Evolutionary conservation across 495 filamentous ascomycete species (phyloP), one percentile per base, ranked within the genome.

Genomic region (Trichocladium uniseriatum): DNA sequence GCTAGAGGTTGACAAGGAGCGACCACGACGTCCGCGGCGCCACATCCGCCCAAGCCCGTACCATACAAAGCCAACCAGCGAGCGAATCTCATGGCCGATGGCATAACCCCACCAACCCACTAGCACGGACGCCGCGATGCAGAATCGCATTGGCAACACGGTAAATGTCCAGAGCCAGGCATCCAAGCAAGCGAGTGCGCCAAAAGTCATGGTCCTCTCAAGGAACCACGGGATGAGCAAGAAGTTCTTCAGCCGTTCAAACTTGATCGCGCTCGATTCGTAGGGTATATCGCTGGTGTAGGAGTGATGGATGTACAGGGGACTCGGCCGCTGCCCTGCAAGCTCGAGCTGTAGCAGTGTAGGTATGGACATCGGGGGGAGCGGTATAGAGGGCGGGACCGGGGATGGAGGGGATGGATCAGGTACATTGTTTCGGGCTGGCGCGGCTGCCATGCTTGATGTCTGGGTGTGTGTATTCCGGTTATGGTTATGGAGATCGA

Each of bases 101-200:
- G 84, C 79, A 22, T 78, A 68, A 3, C 62, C 68, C 84, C 84
- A 89, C 68, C 86, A 96, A 46, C 75, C 76, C 2, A 79, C 63
- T 24, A 97, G 67, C 2, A 97, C 80, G 2, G 81, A 78, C 0
- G 90, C 53, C 9, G 92, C 89, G 52, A 89, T 87, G 44, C 90
- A 62, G 62, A 99, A 97, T 0, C 92, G 79, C 45, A 99, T 74
- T 10, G 92, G 92, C 6, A 97, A 69, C 27, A 99, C 89, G 0
- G 94, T 99, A 51, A 97, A 94, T 0, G 89, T 89, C 66, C 94
- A 89, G 5, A 97, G 75, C 92, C 91, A 99, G n/a, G 89, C 83
- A 69, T 99, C 92, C 27, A 97, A 71, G 64, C 92, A 97, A 24
- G 91, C 87, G 19, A 96, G 60, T 9, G 84, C 79, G 6, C 92